Conservation (phyloP, 805 yeast species). For the Candida nonsorbophila region DNA sequence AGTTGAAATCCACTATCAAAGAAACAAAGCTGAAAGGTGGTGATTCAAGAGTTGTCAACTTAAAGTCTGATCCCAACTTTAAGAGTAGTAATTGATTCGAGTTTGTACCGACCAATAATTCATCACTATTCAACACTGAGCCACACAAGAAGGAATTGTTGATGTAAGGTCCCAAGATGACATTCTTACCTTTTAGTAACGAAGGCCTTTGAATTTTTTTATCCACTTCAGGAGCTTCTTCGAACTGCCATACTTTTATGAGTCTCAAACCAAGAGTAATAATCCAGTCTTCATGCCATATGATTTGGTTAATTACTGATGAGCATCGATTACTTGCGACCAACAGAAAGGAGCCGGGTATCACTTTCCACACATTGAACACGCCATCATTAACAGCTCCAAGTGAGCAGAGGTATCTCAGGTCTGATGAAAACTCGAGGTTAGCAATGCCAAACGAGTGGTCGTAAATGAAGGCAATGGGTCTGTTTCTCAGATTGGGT, state of each 20-base stretch:
- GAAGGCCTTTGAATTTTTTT: conserved; percentile 5
- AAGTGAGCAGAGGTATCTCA: conserved; percentile 50
- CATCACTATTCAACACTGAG: conserved; percentile 26
- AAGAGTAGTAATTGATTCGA: conserved; percentile 26
- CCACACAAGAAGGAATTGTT: conserved; percentile 46
- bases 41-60: conserved; percentile 10
- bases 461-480: conserved; percentile 51
- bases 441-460: conserved; percentile 62
- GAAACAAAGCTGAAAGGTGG: conserved; percentile 14
- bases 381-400: conserved; percentile 71
- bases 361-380: conserved; percentile 54
- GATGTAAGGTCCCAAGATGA: conserved; percentile 45
- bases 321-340: conserved; percentile 59
- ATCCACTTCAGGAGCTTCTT: conserved; percentile 11
- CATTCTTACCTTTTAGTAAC: conserved; percentile 54
- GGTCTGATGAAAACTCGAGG: conserved; percentile 55
- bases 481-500: conserved; percentile 39
- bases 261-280: conserved; percentile 60
- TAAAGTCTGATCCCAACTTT: conserved; percentile 9
- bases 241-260: conserved; percentile 56
- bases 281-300: conserved; percentile 49
- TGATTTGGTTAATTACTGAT: conserved; percentile 47
- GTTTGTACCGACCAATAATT: conserved; percentile 29
- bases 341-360: conserved; percentile 17
- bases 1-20: conserved; percentile 13